Evolutionary conservation across 441 rosid genomes (phyloP).

Genomic region (Erysimum pusillum): DNA sequence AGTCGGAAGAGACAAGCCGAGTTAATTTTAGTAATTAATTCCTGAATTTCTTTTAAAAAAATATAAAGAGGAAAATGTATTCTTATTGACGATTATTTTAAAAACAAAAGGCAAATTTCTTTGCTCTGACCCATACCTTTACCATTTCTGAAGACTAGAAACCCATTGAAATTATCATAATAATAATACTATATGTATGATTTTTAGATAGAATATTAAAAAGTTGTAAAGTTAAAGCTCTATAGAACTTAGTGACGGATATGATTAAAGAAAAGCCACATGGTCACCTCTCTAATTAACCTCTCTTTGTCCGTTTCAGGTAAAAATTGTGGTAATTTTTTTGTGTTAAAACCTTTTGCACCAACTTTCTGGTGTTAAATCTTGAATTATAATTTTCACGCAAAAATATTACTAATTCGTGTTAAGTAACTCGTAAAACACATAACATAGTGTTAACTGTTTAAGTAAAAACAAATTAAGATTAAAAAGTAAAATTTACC

Average conservation of each 20-base stretch:
- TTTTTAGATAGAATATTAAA: background rate
- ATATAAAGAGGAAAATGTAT: background rate
- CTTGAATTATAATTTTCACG: background rate
- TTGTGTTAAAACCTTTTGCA: background rate
- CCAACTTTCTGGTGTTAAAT: slow-evolving; percentile 12
- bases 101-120: slow-evolving; percentile 14
- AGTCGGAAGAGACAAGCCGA: slow-evolving; percentile 35
- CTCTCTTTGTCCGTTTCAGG: slow-evolving; percentile 35
- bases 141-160: slow-evolving; percentile 19
- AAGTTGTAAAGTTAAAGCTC: slow-evolving; percentile 36
- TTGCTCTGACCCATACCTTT: slow-evolving; percentile 4
- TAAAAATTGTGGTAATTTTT: background rate
- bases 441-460: background rate
- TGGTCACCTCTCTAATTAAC: slow-evolving; percentile 23
- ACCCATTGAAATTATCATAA: slow-evolving; percentile 1
- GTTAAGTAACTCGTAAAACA: background rate
- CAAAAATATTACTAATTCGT: background rate
- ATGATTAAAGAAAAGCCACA: slow-evolving; percentile 41
- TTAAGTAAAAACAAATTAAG: background rate
- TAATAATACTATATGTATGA: slow-evolving; percentile 15
- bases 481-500: background rate
- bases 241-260: slow-evolving; percentile 42
- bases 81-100: slow-evolving; percentile 14
- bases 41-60: background rate
- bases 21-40: slow-evolving; percentile 11